Evolutionary conservation across 73 alveolate genomes (phyloP).

Genomic region (Paramecium tetraurelia): DNA sequence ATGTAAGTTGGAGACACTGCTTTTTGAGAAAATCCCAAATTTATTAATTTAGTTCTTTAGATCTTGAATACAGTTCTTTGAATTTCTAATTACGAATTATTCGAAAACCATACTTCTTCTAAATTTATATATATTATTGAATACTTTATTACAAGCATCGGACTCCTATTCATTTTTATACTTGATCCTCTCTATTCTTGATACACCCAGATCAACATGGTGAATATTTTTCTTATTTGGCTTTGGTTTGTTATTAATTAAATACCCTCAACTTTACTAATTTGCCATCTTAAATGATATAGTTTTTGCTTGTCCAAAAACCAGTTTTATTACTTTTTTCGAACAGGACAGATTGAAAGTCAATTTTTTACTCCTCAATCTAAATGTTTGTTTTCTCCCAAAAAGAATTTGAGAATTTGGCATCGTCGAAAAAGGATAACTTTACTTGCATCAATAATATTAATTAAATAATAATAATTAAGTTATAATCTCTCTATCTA

Average conservation of each 20-base stretch:
- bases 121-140: not conserved
- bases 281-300: not conserved
- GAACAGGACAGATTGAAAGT: not conserved
- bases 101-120: not conserved
- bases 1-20: not conserved
- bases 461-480: not conserved
- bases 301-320: not conserved
- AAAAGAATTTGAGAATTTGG: not conserved
- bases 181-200: not conserved
- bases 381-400: not conserved
- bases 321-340: constrained; percentile 22
- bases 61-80: not conserved
- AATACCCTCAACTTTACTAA: not conserved
- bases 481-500: not conserved
- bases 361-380: not conserved
- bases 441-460: not conserved
- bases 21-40: not conserved
- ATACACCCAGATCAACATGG: not conserved
- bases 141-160: not conserved
- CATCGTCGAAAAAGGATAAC: constrained; percentile 11
- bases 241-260: not conserved
- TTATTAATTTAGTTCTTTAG: not conserved
- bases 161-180: not conserved
- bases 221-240: not conserved
- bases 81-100: not conserved